Evolutionary conservation across 2,329 filamentous ascomycete genomes (phyloP).

Genomic region (Nigrospora oryzae): DNA sequence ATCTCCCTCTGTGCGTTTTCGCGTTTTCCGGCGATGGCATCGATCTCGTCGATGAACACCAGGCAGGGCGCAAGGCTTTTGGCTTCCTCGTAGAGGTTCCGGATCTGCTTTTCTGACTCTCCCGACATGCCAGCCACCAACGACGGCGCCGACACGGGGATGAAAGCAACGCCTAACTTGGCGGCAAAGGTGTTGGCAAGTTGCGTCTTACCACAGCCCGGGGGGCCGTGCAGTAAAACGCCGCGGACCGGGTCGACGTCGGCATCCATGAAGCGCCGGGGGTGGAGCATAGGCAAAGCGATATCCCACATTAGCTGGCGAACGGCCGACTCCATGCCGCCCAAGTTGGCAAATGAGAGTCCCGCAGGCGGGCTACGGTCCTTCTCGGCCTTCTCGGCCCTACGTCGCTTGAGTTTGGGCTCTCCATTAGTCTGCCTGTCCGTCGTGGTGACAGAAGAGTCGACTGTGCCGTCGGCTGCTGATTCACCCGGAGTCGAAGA

Average conservation of each 20-base stretch:
- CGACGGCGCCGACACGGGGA: conserved; percentile 73
- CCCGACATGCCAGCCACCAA: conserved; percentile 83
- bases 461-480: conserved; percentile 16
- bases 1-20: conserved; percentile 80
- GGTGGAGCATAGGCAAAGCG: conserved; percentile 63
- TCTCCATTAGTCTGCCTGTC: conserved; percentile 58
- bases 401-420: conserved; percentile 57
- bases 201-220: conserved; percentile 81
- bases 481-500: conserved; percentile 9
- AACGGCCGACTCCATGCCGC: conserved; percentile 67
- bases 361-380: conserved; percentile 59
- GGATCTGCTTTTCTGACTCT: conserved; percentile 79
- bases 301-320: conserved; percentile 41
- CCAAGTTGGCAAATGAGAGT: conserved; percentile 62
- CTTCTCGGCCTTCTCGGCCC: conserved; percentile 39
- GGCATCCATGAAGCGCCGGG: conserved; percentile 55
- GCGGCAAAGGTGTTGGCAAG: conserved; percentile 74
- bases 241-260: conserved; percentile 65
- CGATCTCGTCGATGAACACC: conserved; percentile 87
- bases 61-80: conserved; percentile 79
- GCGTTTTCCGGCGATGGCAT: conserved; percentile 80
- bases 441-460: conserved; percentile 16
- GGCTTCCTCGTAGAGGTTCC: conserved; percentile 82
- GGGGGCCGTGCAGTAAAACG: conserved; percentile 73
- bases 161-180: conserved; percentile 66